Evolutionary conservation across 768 basidiomycete genomes (phyloP).

Genomic region (Termitomyces sp.): DNA sequence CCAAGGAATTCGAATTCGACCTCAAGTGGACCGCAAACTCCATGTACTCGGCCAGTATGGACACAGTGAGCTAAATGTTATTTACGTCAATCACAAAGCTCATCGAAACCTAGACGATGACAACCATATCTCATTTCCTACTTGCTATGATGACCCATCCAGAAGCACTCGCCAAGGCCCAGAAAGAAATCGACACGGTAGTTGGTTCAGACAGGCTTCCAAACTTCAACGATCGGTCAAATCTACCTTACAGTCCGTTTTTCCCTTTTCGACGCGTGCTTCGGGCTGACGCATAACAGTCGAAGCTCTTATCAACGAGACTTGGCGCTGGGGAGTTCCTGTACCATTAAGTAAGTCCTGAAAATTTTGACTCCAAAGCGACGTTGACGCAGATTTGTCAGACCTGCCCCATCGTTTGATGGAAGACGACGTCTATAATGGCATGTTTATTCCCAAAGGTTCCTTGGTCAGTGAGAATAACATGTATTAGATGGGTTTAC

Average conservation of each 20-base stretch:
- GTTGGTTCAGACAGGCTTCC: conserved; percentile 58
- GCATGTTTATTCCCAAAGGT: conserved; percentile 59
- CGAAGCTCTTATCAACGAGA: conserved; percentile 54
- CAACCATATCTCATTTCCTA: conserved; percentile 55
- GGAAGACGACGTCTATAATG: conserved; percentile 62
- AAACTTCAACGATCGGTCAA: conserved; percentile 48
- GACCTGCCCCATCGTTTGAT: conserved; percentile 63
- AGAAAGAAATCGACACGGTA: conserved; percentile 62
- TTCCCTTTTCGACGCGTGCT: neutral
- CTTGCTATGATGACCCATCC: conserved; percentile 67
- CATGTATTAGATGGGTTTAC: neutral
- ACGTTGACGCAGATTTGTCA: conserved; percentile 17
- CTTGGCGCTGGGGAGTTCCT: conserved; percentile 51
- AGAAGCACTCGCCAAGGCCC: conserved; percentile 51
- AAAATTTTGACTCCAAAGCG: neutral
- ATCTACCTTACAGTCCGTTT: conserved; percentile 49
- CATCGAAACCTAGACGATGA: conserved; percentile 41
- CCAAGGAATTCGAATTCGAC: conserved; percentile 56
- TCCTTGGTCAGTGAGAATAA: conserved; percentile 39
- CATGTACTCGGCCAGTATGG: conserved; percentile 67
- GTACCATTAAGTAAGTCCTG: conserved; percentile 51
- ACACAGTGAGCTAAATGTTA: conserved; percentile 43
- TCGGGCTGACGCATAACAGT: conserved; percentile 20
- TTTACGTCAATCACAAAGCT: neutral
- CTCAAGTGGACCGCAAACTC: conserved; percentile 83